Base-by-base conservation (phyloP, 805 yeast species). In the Wickerhamiella spandovensis region DNA sequence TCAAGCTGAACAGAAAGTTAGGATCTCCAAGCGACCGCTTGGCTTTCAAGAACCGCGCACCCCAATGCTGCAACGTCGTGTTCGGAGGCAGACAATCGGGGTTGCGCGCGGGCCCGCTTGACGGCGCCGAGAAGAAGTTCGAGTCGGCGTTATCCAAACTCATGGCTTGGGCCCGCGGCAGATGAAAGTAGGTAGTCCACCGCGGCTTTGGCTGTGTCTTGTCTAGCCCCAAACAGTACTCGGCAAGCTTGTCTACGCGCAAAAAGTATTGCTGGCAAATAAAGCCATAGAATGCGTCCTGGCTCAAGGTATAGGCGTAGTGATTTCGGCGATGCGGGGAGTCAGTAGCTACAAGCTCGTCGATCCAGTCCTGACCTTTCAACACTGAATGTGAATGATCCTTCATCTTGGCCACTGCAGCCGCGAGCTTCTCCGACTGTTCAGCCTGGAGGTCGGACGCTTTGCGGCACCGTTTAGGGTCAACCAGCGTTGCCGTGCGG, bases 1-100 rank as follows among this genome's bases (percentile, higher is more conserved):
- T 57, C 22, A 58, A n/a, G 5, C 56, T 54, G 35, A 58, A 59
- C 8, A 52, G 17, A 9, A 59, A 38, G 9, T 49, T 47, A 2
- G 47, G 47, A 21, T 50, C 49, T 12, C 46, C 41, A 1, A 47
- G 7, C 3, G 39, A 1, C 2, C 18, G 12, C 44, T 47, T 50
- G 2, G 46, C 5, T 5, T 42, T 25, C 21, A 43, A 23, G 5
- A 55, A 3, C n/a, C 21, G 32, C 4, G 17, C 24, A 1, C 65
- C 65, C 23, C 55, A 21, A 5, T 54, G 42, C 46, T 62, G 62
- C n/a, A 43, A 30, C 13, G 49, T 21, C 15, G 51, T 57, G 5
- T 58, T 51, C 1, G 66, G 64, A 2, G 63, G 63, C 2, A 58
- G 50, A 9, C 56, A 56, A 20, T 62, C 66, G 1, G 66, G 65